Evolutionary conservation across 495 filamentous ascomycete species (phyloP).

Genomic region (Trichocladium uniseriatum): DNA sequence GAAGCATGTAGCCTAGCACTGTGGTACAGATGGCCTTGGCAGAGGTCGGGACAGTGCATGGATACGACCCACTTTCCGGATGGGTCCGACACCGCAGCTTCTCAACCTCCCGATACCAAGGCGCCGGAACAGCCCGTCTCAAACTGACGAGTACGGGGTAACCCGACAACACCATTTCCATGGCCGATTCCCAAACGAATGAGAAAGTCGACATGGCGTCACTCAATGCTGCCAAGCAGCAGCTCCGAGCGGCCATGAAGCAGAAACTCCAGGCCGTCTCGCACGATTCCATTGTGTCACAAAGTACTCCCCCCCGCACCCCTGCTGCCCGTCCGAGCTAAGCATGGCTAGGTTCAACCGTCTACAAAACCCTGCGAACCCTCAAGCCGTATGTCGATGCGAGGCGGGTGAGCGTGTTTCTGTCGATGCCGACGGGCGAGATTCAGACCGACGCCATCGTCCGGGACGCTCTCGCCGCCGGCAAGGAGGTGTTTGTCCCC

Average conservation of each 20-base stretch:
- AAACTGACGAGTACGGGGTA: too few relatives aligned
- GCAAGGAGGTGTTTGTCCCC: constrained; percentile 85
- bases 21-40: too few relatives aligned
- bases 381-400: constrained; percentile 56
- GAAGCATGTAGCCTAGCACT: too few relatives aligned
- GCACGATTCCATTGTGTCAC: constrained; percentile 46
- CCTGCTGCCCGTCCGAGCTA: neutral
- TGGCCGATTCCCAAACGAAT: neutral
- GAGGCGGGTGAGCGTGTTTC: constrained; percentile 68
- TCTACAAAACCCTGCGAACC: constrained; percentile 46
- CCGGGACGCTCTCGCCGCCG: constrained; percentile 60
- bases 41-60: too few relatives aligned
- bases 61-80: neutral
- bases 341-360: constrained; percentile 43
- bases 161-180: neutral
- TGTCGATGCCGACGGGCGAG: constrained; percentile 85
- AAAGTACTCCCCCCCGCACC: constrained; percentile 49
- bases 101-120: neutral
- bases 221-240: constrained; percentile 54
- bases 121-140: neutral
- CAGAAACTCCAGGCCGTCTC: constrained; percentile 49
- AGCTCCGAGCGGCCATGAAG: constrained; percentile 61
- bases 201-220: constrained; percentile 19
- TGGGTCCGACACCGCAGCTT: neutral
- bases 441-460: constrained; percentile 74